A percentile compares a stretch with the other conserved stretches of the same genome.
These are phyloP conservation scores for Ottelia alismoides DNA, from an alignment of 106 monocot genomes.

Conservation along the genomic window DNA sequence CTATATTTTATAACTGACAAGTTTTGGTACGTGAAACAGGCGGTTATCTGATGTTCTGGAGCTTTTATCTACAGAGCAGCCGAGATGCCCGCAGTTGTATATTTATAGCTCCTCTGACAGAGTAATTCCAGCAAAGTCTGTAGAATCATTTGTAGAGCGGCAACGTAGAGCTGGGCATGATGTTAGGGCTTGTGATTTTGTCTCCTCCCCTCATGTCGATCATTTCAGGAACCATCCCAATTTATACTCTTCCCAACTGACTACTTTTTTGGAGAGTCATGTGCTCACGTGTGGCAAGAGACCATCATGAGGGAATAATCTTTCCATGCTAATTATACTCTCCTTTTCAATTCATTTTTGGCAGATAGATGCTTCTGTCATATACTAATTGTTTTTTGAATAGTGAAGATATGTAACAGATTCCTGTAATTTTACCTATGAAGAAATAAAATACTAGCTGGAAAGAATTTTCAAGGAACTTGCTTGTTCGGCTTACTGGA, in stretches of 20 bases:
- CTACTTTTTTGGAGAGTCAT: constrained; percentile 59
- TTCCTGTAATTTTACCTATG: no score
- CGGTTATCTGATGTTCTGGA: constrained; percentile 57
- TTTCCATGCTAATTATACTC: no score
- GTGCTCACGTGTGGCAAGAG: constrained; percentile 32
- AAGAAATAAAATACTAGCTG: no score
- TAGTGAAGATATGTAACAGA: no score
- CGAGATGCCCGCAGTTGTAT: constrained; percentile 87
- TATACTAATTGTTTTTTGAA: no score
- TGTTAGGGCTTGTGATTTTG: constrained; percentile 70
- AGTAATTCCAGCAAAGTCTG: constrained; percentile 76
- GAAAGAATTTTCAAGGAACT: no score
- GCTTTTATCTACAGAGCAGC: constrained; percentile 56
- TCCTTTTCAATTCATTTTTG: no score
- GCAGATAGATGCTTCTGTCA: no score
- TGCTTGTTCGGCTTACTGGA: no score
- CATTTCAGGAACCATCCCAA: constrained; percentile 74
- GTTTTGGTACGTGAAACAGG: no score
- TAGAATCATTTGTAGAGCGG: constrained; percentile 62
- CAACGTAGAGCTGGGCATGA: constrained; percentile 64
- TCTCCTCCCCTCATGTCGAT: constrained; percentile 88
- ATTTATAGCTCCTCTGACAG: constrained; percentile 92
- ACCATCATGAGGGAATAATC: no score
- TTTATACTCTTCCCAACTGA: constrained; percentile 71
- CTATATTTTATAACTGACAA: no score